Evolutionary conservation across 2,329 filamentous ascomycete species (phyloP), one percentile per base, ranked within the genome.

Genomic region (Penicillium fuscoglaucum): DNA sequence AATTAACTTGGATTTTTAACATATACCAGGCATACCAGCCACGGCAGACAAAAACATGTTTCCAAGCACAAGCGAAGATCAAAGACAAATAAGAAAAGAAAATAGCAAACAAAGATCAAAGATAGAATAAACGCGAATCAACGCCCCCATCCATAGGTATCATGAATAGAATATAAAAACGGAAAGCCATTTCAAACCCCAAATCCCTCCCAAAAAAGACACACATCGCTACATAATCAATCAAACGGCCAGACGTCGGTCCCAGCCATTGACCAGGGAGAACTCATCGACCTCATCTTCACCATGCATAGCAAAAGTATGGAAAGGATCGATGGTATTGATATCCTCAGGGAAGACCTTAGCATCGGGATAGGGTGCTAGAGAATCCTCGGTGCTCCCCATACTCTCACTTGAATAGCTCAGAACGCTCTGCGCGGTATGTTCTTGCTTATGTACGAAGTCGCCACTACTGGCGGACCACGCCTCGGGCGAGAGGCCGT

Each of bases 381-480:
- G 24, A 12, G 62, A 59, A 2, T 83, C 81, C 17, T 83, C 84
- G 17, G 78, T 77, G 52, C 82, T 84, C 15, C 80, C 84, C 57
- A 85, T 65, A 58, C 83, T 85, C 68, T 86, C 84, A 47, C 86
- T 84, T 6, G 82, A 85, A 60, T 85, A 83, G 70, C 83, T 85
- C 31, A 85, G 71, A 4, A 85, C 82, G 60, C 83, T 86, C 63
- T 83, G 82, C 31, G 82, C 73, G 15, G 70, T 55, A 33, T 61
- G 65, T 54, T 64, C 73, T 50, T 61, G 71, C 60, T 60, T 70
- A 56, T 45, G 58, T 1, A 64, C 58, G 39, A 74, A 68, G 49
- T 78, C 76, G n/a, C 75, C 74, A 46, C 68, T 76, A 51, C 68
- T 72, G 15, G 76, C 64, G 53, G 72, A 71, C 78, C 76, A 75